phyloP scores from a whole-genome alignment of 768 basidiomycete genomes.

The Pisolithus orientalis region DNA sequence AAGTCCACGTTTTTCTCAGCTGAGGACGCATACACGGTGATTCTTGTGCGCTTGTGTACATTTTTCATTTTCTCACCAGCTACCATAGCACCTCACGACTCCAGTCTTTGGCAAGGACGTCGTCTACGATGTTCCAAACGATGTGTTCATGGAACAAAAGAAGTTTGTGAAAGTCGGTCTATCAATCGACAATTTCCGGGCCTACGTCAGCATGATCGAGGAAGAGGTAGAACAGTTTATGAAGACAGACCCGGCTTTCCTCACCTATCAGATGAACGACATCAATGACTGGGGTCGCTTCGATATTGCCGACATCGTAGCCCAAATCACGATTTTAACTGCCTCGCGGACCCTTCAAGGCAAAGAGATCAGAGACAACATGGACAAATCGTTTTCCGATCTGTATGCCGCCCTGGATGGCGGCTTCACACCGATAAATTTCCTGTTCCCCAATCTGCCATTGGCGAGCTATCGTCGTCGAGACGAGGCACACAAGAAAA shows the following conservation, averaged over 20 bases:
- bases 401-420: slow-evolving; percentile 87
- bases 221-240: slow-evolving; percentile 72
- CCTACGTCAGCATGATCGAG: slow-evolving; percentile 77
- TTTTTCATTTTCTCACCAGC: neutral
- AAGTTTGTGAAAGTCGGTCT: slow-evolving; percentile 96
- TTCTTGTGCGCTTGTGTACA: slow-evolving; percentile 7
- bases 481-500: slow-evolving; percentile 85
- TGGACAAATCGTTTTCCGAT: slow-evolving; percentile 83
- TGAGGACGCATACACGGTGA: slow-evolving; percentile 92
- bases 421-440: slow-evolving; percentile 94
- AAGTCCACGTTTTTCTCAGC: slow-evolving; percentile 89
- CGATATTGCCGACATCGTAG: slow-evolving; percentile 63
- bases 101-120: slow-evolving; percentile 97
- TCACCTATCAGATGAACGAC: slow-evolving; percentile 53
- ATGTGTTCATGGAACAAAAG: slow-evolving; percentile 98
- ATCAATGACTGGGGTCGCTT: slow-evolving; percentile 76
- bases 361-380: slow-evolving; percentile 68
- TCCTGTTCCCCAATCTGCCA: slow-evolving; percentile 91
- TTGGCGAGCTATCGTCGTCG: slow-evolving; percentile 84
- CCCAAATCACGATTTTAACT: slow-evolving; percentile 92
- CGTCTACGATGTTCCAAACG: slow-evolving; percentile 95
- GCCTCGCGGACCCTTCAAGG: slow-evolving; percentile 94
- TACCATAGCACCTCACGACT: slow-evolving; percentile 72
- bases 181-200: slow-evolving; percentile 83
- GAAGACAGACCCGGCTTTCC: slow-evolving; percentile 57